Base-by-base conservation (phyloP, 108 stramenopile genomes). In the Cyclotella baltica region DNA sequence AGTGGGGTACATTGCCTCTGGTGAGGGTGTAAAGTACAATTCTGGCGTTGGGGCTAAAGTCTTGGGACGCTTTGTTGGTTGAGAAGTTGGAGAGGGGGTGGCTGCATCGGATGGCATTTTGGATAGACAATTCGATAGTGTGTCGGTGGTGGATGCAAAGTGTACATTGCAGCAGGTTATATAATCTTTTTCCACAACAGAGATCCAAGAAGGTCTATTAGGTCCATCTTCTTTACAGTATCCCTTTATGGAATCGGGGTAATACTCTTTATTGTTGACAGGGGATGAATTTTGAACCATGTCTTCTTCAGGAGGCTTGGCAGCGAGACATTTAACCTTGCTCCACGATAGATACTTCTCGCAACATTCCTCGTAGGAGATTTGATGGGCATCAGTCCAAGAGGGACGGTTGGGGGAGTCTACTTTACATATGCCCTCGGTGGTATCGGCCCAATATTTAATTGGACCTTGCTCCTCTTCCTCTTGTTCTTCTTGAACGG, bases 171-270 rank as follows among this genome's bases (percentile, higher is more conserved):
- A 71, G 57, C 70, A 71, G 16, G 56, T 46, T 1, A 25, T 51
- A n/a, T 59, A 59, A 46, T 71, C 70, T 16, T 43, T 19, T 25
- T 40, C 25, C 23, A 71, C 3, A 4, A n/a, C 40, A 18, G 3
- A 30, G 40, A 51, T 33, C 70, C 57, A 71, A 5, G 40, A 29
- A 3, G 70, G 70, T 46, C 70, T 38, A 16, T 19, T 33, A 3
- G 70, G 57, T 71, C 57, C 56, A 46, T 71, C 73, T 5, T 46
- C 72, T 31, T 28, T 43, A 27, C 72, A 59, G n/a, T 36, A 62
- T 28, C 72, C 72, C 23, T 46, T 55, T 28, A 22, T 61, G 4
- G 59, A n/a, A 50, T 62, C 61, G 43, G 43, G 46, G 46, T 62
- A 62, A 22, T 50, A 67, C 66, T 47, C 30, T 11, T 64, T 64